Conservation (phyloP, 352 stramenopile species). For the Peronospora farinosa region DNA sequence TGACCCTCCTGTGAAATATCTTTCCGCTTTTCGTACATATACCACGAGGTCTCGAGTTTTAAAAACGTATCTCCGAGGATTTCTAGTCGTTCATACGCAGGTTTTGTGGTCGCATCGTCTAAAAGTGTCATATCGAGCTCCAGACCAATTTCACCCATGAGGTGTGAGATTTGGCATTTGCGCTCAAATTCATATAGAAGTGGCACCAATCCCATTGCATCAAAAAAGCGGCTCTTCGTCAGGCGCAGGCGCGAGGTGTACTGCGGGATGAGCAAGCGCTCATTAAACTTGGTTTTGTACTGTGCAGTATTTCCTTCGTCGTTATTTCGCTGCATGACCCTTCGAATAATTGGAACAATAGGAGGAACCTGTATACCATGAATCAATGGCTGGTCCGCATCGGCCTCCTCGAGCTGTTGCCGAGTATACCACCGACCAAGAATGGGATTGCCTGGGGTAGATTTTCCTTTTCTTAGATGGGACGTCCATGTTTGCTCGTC, state of each 20-base stretch:
- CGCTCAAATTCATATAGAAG: conserved; percentile 85
- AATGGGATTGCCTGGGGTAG: conserved; percentile 62
- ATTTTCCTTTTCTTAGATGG: conserved; percentile 62
- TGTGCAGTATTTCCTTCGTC: conserved; percentile 53
- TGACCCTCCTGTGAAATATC: conserved; percentile 70
- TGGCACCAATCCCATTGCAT: conserved; percentile 77
- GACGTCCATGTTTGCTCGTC: conserved; percentile 42
- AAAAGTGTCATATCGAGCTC: conserved; percentile 71
- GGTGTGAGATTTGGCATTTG: conserved; percentile 82
- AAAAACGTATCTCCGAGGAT: conserved; percentile 81
- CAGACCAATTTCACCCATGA: conserved; percentile 74
- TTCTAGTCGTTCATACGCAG: conserved; percentile 75
- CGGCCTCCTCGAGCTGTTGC: conserved; percentile 52
- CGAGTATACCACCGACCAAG: conserved; percentile 70
- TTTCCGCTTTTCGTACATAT: conserved; percentile 65
- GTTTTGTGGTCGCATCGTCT: conserved; percentile 79
- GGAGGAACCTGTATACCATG: conserved; percentile 64
- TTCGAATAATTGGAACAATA: conserved; percentile 76
- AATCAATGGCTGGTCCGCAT: conserved; percentile 53
- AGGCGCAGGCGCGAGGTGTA: conserved; percentile 60
- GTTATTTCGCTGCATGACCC: conserved; percentile 75
- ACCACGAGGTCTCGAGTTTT: conserved; percentile 84
- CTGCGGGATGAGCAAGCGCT: conserved; percentile 65
- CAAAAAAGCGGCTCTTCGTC: conserved; percentile 66
- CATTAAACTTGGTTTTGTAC: conserved; percentile 64